Percentiles rank a stretch among this genome's conserved stretches.
Conservation (phyloP, 139 green algal species). For the Volvox reticuliferus region DNA sequence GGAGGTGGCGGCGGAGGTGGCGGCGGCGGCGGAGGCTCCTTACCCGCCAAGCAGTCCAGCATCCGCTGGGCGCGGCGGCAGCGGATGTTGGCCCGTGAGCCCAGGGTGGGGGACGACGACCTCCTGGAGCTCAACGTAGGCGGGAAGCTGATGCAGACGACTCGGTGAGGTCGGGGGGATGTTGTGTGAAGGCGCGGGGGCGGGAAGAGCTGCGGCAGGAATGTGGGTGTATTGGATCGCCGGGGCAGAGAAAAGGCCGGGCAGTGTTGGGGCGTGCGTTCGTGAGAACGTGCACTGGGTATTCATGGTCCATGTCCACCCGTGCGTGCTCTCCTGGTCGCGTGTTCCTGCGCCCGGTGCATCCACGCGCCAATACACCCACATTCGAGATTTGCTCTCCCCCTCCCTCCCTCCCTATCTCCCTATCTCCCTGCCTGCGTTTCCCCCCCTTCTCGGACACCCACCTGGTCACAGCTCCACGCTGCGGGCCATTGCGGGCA, state of each 20-base stretch:
- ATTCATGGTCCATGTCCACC: too few species aligned
- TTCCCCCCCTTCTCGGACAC: background rate
- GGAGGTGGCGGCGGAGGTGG: background rate
- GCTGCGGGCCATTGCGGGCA: slow-evolving; percentile 43
- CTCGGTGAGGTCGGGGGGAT: background rate
- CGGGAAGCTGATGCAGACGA: slow-evolving; percentile 36
- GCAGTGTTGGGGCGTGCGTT: too few species aligned
- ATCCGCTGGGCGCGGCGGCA: slow-evolving; percentile 24
- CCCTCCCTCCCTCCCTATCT: background rate
- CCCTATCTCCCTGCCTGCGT: background rate
- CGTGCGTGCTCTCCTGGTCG: too few species aligned
- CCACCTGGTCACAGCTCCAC: slow-evolving; percentile 14
- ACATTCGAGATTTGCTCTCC: background rate
- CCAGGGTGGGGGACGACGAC: slow-evolving; percentile 19
- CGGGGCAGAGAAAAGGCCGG: too few species aligned
- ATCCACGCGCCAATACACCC: background rate
- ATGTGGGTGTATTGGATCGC: background rate
- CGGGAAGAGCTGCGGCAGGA: background rate
- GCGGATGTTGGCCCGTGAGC: background rate
- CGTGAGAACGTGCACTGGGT: too few species aligned
- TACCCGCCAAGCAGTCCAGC: background rate
- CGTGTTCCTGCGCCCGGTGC: too few species aligned
- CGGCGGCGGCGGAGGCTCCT: background rate
- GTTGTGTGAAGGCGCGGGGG: background rate
- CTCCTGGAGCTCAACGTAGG: slow-evolving; percentile 54